Percentiles rank a stretch among this genome's conserved stretches.
Evolutionary conservation across 208 protist genomes (phyloP).

Genomic region (Herpetomonas samuelpessoai): DNA sequence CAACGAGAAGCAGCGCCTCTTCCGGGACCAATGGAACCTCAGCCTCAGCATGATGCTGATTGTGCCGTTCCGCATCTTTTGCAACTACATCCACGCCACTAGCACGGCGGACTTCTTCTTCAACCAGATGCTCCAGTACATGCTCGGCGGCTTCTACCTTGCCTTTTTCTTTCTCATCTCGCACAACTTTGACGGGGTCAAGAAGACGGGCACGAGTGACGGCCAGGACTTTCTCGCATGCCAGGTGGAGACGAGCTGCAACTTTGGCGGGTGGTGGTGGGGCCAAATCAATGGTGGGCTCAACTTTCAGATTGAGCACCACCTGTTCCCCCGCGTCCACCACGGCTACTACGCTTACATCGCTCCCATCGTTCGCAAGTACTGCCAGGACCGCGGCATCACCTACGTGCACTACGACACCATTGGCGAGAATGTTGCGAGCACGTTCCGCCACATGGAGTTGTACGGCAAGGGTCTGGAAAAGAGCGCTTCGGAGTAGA

Average conservation of each 20-base stretch:
- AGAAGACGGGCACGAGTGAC: conserved; percentile 56
- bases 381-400: conserved; percentile 62
- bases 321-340: conserved; percentile 84
- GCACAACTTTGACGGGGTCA: conserved; percentile 74
- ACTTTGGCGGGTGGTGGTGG: conserved; percentile 76
- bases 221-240: conserved; percentile 55
- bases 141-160: conserved; percentile 73
- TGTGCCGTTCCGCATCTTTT: conserved; percentile 48
- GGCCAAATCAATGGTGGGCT: conserved; percentile 77
- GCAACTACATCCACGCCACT: conserved; percentile 53
- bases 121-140: conserved; percentile 58
- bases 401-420: conserved; percentile 71
- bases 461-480: conserved; percentile 52
- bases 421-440: conserved; percentile 60
- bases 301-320: conserved; percentile 91
- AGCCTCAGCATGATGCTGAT: conserved; percentile 53
- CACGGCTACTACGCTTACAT: conserved; percentile 79
- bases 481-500: conserved; percentile 22
- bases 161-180: conserved; percentile 84
- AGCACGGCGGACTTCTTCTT: conserved; percentile 34
- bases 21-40: conserved; percentile 54
- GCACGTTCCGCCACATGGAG: conserved; percentile 63
- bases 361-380: conserved; percentile 59
- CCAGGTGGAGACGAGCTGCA: conserved; percentile 72
- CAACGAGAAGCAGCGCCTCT: conserved; percentile 46